phyloP scores from a whole-genome alignment of 176 grass and related monocot species.

The Aegilops umbellulata region DNA sequence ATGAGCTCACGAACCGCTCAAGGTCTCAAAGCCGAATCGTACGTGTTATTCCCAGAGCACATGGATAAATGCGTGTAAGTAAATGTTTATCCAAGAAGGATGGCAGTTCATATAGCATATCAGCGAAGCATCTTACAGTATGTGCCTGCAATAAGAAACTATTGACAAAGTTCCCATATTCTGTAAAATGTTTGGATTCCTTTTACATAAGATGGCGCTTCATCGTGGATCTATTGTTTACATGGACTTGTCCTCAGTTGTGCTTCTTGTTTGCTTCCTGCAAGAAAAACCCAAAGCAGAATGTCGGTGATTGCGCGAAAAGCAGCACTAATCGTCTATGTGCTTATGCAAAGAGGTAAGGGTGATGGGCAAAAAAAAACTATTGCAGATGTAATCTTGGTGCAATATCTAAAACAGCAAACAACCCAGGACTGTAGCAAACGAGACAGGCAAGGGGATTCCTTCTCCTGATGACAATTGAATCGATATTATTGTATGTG shows the following conservation, averaged over 20 bases:
- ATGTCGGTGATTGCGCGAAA: neutral
- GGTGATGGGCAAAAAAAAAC: neutral
- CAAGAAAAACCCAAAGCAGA: neutral
- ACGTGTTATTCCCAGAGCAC: conserved; percentile 1
- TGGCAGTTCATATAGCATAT: conserved; percentile 18
- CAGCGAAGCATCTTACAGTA: conserved; percentile 27
- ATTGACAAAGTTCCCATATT: conserved; percentile 30
- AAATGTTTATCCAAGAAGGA: conserved; percentile 4
- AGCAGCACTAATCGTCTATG: neutral
- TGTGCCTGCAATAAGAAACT: conserved; percentile 22
- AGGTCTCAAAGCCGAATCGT: neutral
- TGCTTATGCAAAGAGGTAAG: neutral
- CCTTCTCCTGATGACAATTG: neutral
- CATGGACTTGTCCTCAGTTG: neutral
- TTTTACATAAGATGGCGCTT: conserved; percentile 19
- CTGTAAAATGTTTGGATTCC: conserved; percentile 20
- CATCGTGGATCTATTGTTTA: conserved; percentile 27
- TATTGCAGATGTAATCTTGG: neutral
- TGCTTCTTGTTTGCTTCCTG: conserved; percentile 13
- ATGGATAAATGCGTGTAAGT: neutral
- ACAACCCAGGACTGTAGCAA: neutral
- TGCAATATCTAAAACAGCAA: neutral
- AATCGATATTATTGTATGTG: neutral
- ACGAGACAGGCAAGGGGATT: neutral
- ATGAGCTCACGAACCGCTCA: neutral